Base-by-base conservation (phyloP, 176 grass and related monocot genomes). In the Canna indica region DNA sequence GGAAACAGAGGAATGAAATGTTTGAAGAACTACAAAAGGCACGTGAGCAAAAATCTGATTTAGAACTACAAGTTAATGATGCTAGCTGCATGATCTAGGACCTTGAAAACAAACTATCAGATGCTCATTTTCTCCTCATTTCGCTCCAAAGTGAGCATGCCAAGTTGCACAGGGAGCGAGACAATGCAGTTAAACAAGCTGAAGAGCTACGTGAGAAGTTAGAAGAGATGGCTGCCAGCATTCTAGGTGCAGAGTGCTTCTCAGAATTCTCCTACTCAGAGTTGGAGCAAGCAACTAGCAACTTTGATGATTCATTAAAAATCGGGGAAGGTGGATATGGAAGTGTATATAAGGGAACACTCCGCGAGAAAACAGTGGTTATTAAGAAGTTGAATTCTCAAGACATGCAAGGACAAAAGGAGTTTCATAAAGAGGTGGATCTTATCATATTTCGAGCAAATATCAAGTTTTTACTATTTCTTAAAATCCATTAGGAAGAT, bases 271-370 rank as follows among this genome's bases (percentile, higher is more conserved):
- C 82, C 48, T 74, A 58, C 69, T 73, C 62, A 28, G 83, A 92
- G 74, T 80, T 92, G 66, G 75, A 81, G 8, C 73, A 88, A 70
- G 82, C 82, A 74, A 92, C 90, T 25, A 72, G 79, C 26, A 72
- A 83, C 29, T 92, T 88, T 72, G 85, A 88, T 47, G 31, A 78
- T 25, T 81, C 90, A 39, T 13, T 78, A 64, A 86, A 83, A 58
- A 71, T 92, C 33, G 90, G 90, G 76, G 85, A 92, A 88, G 87
- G 90, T 70, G 76, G 81, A 32, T 81, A 83, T 47, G 85, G 90
- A 81, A 83, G 68, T 47, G 83, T 92, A 18, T 92, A 92, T 73
- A 88, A 83, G 70, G 85, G 90, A 14, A 58, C 81, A 68, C 83
- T 88, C 69, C 75, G 69, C 33, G 76, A 85, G 64, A 85, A 72